A percentile compares a stretch with the other conserved stretches of the same genome.
These are phyloP conservation scores for Heracleum sosnowskyi DNA, from an alignment of 129 eudicot species.

Conservation along the genomic window DNA sequence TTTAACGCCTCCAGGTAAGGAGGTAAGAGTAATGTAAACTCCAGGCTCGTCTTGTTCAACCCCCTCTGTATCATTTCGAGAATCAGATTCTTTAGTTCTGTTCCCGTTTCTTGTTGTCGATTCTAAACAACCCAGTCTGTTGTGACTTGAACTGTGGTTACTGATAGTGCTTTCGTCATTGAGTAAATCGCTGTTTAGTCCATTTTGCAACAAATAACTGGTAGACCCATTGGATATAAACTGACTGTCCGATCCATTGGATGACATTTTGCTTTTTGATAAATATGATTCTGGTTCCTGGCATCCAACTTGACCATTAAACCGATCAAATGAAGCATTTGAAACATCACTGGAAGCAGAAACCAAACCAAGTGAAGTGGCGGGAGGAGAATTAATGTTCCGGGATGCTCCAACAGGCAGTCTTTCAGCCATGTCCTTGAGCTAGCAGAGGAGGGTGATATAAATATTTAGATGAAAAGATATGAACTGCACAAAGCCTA, in stretches of 20 bases:
- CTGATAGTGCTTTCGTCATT: conserved; percentile 15
- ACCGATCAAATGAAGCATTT: conserved; percentile 36
- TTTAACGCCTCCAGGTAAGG: conserved; percentile 80
- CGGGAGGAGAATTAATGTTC: conserved; percentile 55
- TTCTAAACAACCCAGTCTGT: conserved; percentile 36
- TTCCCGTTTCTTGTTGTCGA: conserved; percentile 41
- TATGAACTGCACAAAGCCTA: neutral
- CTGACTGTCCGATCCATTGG: conserved; percentile 47
- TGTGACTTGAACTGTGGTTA: conserved; percentile 46
- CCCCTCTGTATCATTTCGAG: conserved; percentile 73
- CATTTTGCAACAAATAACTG: conserved; percentile 42
- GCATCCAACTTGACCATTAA: conserved; percentile 35
- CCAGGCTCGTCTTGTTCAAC: conserved; percentile 98
- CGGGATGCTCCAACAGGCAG: conserved; percentile 84
- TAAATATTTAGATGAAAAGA: neutral
- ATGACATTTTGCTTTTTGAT: conserved; percentile 39
- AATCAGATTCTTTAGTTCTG: conserved; percentile 52
- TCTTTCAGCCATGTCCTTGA: conserved; percentile 97
- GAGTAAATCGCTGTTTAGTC: conserved; percentile 22
- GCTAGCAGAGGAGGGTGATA: conserved; percentile 26
- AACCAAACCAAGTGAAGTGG: conserved; percentile 39
- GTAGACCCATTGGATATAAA: conserved; percentile 49
- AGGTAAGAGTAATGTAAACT: conserved; percentile 81
- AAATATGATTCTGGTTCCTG: conserved; percentile 51
- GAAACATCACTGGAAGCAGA: conserved; percentile 37